Base-by-base conservation (phyloP, 2,329 filamentous ascomycete genomes). In the Colletotrichum costaricense region DNA sequence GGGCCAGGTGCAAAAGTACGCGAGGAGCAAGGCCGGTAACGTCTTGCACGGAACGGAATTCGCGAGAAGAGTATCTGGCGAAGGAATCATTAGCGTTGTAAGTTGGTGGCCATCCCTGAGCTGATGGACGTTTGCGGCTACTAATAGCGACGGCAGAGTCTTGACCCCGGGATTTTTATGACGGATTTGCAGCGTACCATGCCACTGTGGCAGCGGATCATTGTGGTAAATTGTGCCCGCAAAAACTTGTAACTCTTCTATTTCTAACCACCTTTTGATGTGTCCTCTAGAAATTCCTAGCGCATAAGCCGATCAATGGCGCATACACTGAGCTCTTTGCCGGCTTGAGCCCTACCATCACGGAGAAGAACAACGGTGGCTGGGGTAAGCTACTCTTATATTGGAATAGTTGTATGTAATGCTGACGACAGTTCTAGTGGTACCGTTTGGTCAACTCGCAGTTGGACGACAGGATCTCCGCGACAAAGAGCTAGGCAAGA, bases 251-350 rank as follows among this genome's bases (percentile, higher is more conserved):
- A 14, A 19, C 16, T 8, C 16, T 1, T n/a, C 12, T 3, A 14
- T 14, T 1, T 16, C 16, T 28, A 9, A 24, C 8, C 16, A 9
- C 5, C 9, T 54, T 6, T 46, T 24, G 28, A 55, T 30, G 28
- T 5, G 8, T 16, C 52, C 5, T 1, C 14, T 56, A 75, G 77
- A 74, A 75, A 62, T 62, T 69, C 6, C 75, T 76, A 9, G 70
- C 77, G 28, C 75, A 78, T 63, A 73, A 77, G 14, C 57, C 76
- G 6, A 60, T 79, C 59, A 74, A 78, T 58, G 84, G 84, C 11
- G 84, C 82, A 2, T 86, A 85, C 74, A 86, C 84, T 0, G 82
- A 85, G 77, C 73, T 86, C 1, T 86, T 81, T 63, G 82, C 83
- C 30, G 84, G 82, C 2, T 75, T 84, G 30, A 82, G 81, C 1